Base-by-base conservation (phyloP, 345 rosid species). In the Cardamine occulta region DNA sequence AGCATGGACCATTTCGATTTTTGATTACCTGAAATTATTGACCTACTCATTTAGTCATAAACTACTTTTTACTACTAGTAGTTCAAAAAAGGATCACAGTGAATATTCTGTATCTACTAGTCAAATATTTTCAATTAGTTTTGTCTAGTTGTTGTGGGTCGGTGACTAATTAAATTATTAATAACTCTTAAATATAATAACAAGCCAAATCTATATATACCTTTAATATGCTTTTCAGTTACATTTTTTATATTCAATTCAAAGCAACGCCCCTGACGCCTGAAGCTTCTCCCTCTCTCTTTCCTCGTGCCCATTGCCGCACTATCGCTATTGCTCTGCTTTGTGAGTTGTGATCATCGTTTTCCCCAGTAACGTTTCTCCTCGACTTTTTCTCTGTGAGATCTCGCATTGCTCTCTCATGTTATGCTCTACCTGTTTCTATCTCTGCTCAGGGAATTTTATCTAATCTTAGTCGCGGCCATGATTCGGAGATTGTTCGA, bases 231-330 rank as follows among this genome's bases (percentile, higher is more conserved):
- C n/a, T 17, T 39, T 15, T 49, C 40, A 35, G 19, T 32, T 10
- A 37, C 0, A 2, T 57, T 17, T 26, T 12, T n/a, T 23, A n/a
- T 9, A 23, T 53, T 62, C 35, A 60, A 65, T 66, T 51, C 73
- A 78, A 72, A 2, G 73, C 74, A 66, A 72, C 81, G 72, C 18
- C 68, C 8, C 61, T 64, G 61, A 78, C 73, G 81, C 76, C 73
- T 72, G 52, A 57, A 66, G 51, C 40, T 68, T 40, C 71, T 70
- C 60, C 34, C n/a, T n/a, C n/a, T 40, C 79, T 65, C 59, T 75
- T 14, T 67, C 74, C 68, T 65, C 80, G 48, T 48, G 60, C 68
- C n/a, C 47, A 42, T 47, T 31, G 44, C 40, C 40, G 73, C 77
- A 72, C 68, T 66, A 52, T 53, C 56, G 74, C 55, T 56, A 55